phyloP scores from a whole-genome alignment of 768 basidiomycete species.

The Termitomyces sp. region DNA sequence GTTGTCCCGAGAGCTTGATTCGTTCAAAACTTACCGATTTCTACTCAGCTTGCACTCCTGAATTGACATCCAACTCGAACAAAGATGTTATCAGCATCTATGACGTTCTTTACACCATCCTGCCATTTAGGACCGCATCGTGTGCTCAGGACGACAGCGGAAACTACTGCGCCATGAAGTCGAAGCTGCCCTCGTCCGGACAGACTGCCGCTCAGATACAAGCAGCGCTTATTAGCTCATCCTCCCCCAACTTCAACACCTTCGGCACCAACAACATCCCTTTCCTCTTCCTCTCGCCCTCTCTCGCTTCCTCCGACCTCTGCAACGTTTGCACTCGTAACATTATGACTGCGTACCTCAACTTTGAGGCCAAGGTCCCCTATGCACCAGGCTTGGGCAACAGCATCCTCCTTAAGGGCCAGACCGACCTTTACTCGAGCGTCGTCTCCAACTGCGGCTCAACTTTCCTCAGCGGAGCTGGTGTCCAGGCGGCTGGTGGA shows the following conservation, averaged over 20 bases:
- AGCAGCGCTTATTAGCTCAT: slow-evolving; percentile 23
- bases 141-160: slow-evolving; percentile 73
- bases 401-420: slow-evolving; percentile 61
- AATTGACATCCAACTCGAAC: slow-evolving; percentile 54
- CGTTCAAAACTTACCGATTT: slow-evolving; percentile 62
- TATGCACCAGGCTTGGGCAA: slow-evolving; percentile 71
- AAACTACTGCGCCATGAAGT: slow-evolving; percentile 60
- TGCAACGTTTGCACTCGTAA: slow-evolving; percentile 82
- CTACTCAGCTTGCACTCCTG: slow-evolving; percentile 60
- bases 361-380: slow-evolving; percentile 62
- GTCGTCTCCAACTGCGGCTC: slow-evolving; percentile 61
- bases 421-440: slow-evolving; percentile 58
- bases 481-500: slow-evolving; percentile 62
- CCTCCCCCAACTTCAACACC: slow-evolving; percentile 52
- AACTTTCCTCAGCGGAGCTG: slow-evolving; percentile 60
- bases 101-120: slow-evolving; percentile 71
- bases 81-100: slow-evolving; percentile 57
- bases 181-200: slow-evolving; percentile 26
- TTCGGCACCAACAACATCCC: slow-evolving; percentile 58
- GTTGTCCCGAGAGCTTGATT: slow-evolving; percentile 56
- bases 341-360: slow-evolving; percentile 71
- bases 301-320: slow-evolving; percentile 41
- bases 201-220: slow-evolving; percentile 20
- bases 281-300: slow-evolving; percentile 73
- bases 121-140: slow-evolving; percentile 59